Conservation (phyloP, 1,284 basidiomycete genomes). For the Leccinum fallax region DNA sequence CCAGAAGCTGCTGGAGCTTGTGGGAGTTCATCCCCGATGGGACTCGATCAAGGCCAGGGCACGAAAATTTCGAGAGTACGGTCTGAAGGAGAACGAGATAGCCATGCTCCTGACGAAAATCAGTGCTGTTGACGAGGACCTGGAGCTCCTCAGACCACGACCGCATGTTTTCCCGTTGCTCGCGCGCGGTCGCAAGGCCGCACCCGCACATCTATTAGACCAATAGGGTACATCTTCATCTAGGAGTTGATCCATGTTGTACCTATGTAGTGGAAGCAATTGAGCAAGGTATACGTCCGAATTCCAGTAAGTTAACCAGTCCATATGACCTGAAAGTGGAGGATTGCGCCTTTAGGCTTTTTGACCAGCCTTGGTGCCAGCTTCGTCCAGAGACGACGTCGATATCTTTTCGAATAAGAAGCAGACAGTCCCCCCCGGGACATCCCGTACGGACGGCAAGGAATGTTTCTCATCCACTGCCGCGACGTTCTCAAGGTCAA, state of each 20-base stretch:
- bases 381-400: slow-evolving; percentile 19
- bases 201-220: slow-evolving; percentile 7
- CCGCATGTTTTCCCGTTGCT: slow-evolving; percentile 8
- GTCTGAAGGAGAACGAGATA: slow-evolving; percentile 30
- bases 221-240: slow-evolving; percentile 5
- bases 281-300: background rate
- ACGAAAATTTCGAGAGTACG: slow-evolving; percentile 34
- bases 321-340: background rate
- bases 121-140: slow-evolving; percentile 24
- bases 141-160: slow-evolving; percentile 19
- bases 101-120: slow-evolving; percentile 23
- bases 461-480: slow-evolving; percentile 36
- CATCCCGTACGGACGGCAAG: slow-evolving; percentile 41
- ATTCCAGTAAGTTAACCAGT: background rate
- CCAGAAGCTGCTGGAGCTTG: slow-evolving; percentile 27
- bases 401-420: slow-evolving; percentile 69
- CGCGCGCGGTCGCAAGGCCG: slow-evolving; percentile 15
- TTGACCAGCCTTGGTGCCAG: background rate
- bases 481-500: slow-evolving; percentile 48
- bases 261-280: slow-evolving; percentile 4
- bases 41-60: slow-evolving; percentile 29
- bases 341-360: slow-evolving; percentile 7
- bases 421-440: slow-evolving; percentile 68
- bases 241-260: slow-evolving; percentile 12
- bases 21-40: slow-evolving; percentile 28